Evolutionary conservation across 257 asterid species (phyloP).

Genomic region (Fraxinus quadrangulata): DNA sequence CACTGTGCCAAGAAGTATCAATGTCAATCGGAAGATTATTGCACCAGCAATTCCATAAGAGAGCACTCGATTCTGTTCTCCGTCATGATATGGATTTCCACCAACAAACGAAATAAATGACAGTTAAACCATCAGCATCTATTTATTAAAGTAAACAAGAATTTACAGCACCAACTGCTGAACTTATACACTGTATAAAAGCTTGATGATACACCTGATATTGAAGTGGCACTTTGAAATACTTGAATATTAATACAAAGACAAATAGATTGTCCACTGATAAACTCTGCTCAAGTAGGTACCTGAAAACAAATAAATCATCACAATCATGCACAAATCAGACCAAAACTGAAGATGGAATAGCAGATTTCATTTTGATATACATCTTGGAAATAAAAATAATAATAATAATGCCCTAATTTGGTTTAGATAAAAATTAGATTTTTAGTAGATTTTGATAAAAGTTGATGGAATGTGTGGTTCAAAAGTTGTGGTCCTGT

Average conservation of each 20-base stretch:
- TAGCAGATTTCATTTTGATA: neutral
- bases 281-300: conserved; percentile 92
- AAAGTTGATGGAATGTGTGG: no score
- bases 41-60: conserved; percentile 99
- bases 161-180: conserved; percentile 13
- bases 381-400: neutral
- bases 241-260: conserved; percentile 88
- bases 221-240: conserved; percentile 81
- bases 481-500: no score
- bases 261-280: conserved; percentile 98
- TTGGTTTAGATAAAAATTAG: no score
- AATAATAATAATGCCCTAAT: neutral
- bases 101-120: conserved; percentile 22
- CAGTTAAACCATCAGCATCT: conserved; percentile 22
- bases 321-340: conserved; percentile 23
- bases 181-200: conserved; percentile 24
- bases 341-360: conserved; percentile 11
- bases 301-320: conserved; percentile 52
- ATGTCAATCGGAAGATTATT: conserved; percentile 66
- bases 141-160: conserved; percentile 20
- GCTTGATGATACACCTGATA: conserved; percentile 66
- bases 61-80: conserved; percentile 75
- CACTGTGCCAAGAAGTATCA: conserved; percentile 95
- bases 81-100: conserved; percentile 27
- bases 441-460: no score